Base-by-base conservation (phyloP, 2,329 filamentous ascomycete species). In the Trichophyton rubrum region DNA sequence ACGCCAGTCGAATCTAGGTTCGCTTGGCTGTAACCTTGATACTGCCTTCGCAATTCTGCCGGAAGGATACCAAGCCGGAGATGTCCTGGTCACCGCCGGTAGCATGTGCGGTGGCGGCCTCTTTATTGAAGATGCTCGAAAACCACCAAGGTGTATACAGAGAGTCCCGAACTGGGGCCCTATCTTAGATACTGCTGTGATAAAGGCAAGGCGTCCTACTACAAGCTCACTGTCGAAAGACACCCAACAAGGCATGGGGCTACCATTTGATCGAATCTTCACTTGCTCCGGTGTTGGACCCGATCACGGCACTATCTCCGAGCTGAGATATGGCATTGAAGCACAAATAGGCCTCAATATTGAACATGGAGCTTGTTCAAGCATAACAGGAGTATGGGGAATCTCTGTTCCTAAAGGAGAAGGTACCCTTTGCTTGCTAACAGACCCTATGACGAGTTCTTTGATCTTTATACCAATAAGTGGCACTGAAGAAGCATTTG, bases 71-170 rank as follows among this genome's bases (percentile, higher is more conserved):
- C 76, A 80, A 40, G 84, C 82, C 61, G 84, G 85, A 1, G 91
- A 96, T 70, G 80, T 95, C n/a, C 76, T 96, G 55, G 81, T 95
- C 40, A 83, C 87, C 56, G 88, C 87, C 3, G 90, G 92, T 0
- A 85, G 88, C 65, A 87, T 86, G 59, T 88, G 90, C 7, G 82
- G 86, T 62, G 91, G 91, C 5, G 85, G 86, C 0, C 79, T 93
- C 4, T 92, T 87, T 77, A 83, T 85, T 72, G 85, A 88, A 71
- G 75, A 80, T 61, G 79, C 85, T 59, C 80, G 84, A 64, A 74
- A 81, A 62, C 72, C 79, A 27, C 79, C 74, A 57, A 73, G 76
- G 55, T 78, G 79, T 59, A 77, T 86, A 27, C 82, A 85, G 53
- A 77, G 76, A 3, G 82, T 95, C 59, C 81, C 82, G 17, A 85